phyloP scores from a whole-genome alignment of 2,329 filamentous ascomycete species.

The Chaetoscypha palmicola region DNA sequence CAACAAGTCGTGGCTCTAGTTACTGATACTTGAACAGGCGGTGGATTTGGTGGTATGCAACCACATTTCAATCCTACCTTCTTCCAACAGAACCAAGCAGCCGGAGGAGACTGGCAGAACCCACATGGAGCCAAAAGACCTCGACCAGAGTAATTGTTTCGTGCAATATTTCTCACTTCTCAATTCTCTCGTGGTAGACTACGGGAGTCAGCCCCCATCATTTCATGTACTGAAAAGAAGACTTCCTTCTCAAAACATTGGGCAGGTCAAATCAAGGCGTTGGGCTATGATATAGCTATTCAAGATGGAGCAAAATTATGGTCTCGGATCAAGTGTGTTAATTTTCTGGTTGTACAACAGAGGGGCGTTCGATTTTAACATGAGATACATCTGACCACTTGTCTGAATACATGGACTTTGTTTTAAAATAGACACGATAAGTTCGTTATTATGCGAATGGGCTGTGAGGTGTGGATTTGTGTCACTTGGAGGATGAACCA shows the following conservation, averaged over 20 bases:
- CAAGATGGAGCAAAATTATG: too few relatives aligned
- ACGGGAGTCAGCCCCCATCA: too few relatives aligned
- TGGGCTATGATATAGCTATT: constrained; percentile 1
- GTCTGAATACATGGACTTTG: neutral
- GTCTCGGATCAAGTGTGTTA: too few relatives aligned
- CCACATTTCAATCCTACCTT: constrained; percentile 68
- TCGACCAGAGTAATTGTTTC: constrained; percentile 52
- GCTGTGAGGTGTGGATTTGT: too few relatives aligned
- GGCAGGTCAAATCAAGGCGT: neutral
- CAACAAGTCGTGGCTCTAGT: too few relatives aligned
- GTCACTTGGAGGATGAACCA: too few relatives aligned
- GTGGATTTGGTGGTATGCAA: constrained; percentile 62
- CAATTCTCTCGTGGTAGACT: neutral
- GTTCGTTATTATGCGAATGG: too few relatives aligned
- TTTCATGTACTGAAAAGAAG: neutral
- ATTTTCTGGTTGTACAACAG: neutral
- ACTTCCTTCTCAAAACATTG: too few relatives aligned
- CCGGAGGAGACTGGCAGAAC: constrained; percentile 60
- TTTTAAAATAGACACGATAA: too few relatives aligned
- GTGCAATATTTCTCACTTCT: constrained; percentile 1
- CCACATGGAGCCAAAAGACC: constrained; percentile 76
- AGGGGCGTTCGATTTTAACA: neutral
- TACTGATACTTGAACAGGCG: constrained; percentile 23
- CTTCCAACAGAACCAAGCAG: constrained; percentile 49
- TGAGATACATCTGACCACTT: neutral